Conservation (phyloP, 169 alveolate genomes). For the Eimeria sp. region DNA sequence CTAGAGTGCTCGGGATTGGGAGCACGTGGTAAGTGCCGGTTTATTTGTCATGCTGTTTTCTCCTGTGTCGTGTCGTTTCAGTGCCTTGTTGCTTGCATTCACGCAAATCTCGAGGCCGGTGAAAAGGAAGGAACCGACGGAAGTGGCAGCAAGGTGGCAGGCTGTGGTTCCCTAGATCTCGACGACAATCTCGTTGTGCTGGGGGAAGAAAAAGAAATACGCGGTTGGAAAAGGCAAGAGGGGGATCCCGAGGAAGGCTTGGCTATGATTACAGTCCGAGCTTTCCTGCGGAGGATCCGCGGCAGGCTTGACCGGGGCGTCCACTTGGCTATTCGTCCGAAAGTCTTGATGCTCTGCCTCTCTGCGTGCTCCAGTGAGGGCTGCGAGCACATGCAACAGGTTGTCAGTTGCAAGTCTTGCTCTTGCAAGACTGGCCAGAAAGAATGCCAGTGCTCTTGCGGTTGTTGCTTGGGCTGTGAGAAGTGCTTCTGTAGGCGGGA, state of each 20-base stretch:
- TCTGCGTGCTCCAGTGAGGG: neutral
- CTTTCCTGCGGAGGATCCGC: slow-evolving; percentile 62
- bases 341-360: slow-evolving; percentile 60
- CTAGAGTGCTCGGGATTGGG: neutral
- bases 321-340: slow-evolving; percentile 63
- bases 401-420: slow-evolving; percentile 29
- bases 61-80: neutral
- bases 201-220: slow-evolving; percentile 11
- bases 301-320: slow-evolving; percentile 59
- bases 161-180: neutral
- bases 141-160: neutral
- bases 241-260: slow-evolving; percentile 8
- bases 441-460: slow-evolving; percentile 33
- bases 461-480: slow-evolving; percentile 37
- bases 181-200: slow-evolving; percentile 23
- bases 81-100: slow-evolving; percentile 64
- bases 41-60: neutral
- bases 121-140: neutral
- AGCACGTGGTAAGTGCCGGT: neutral
- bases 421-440: neutral
- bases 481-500: neutral
- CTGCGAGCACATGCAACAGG: slow-evolving; percentile 16
- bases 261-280: slow-evolving; percentile 33
- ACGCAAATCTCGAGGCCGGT: slow-evolving; percentile 40
- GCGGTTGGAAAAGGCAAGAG: slow-evolving; percentile 47